These are phyloP conservation scores for Thalassiosira ordinaria DNA, from an alignment of 352 stramenopile genomes.

Conservation along the genomic window DNA sequence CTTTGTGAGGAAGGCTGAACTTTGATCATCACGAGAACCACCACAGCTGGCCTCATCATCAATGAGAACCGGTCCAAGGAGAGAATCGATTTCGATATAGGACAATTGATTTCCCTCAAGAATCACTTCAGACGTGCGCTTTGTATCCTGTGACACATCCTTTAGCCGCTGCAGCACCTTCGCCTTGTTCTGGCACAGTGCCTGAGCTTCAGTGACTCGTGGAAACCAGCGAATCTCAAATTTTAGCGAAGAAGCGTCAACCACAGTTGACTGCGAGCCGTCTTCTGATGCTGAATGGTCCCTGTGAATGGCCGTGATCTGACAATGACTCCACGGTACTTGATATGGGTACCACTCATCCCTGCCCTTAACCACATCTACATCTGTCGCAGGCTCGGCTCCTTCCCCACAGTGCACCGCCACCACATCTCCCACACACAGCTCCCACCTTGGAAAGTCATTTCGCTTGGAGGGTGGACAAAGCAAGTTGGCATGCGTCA, in stretches of 20 bases:
- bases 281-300: too few species aligned
- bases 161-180: not conserved
- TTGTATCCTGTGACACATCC: not conserved
- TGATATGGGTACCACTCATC: slow-evolving; percentile 60
- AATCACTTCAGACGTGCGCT: slow-evolving; percentile 7
- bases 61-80: slow-evolving; percentile 35
- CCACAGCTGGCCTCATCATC: slow-evolving; percentile 1
- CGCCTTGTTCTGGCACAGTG: not conserved
- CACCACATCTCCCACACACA: slow-evolving; percentile 71
- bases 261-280: too few species aligned
- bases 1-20: too few species aligned
- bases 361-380: slow-evolving; percentile 18
- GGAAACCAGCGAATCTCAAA: slow-evolving; percentile 43
- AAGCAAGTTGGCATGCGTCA: slow-evolving; percentile 1
- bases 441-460: slow-evolving; percentile 33
- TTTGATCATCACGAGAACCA: too few species aligned
- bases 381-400: not conserved
- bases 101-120: slow-evolving; percentile 6
- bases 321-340: slow-evolving; percentile 52
- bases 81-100: slow-evolving; percentile 7
- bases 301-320: slow-evolving; percentile 67
- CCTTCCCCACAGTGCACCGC: slow-evolving; percentile 46
- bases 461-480: slow-evolving; percentile 12
- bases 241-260: not conserved
- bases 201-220: slow-evolving; percentile 9